These are phyloP conservation scores for Penicillium cataractarum DNA, from an alignment of 495 filamentous ascomycete species.

Conservation along the genomic window DNA sequence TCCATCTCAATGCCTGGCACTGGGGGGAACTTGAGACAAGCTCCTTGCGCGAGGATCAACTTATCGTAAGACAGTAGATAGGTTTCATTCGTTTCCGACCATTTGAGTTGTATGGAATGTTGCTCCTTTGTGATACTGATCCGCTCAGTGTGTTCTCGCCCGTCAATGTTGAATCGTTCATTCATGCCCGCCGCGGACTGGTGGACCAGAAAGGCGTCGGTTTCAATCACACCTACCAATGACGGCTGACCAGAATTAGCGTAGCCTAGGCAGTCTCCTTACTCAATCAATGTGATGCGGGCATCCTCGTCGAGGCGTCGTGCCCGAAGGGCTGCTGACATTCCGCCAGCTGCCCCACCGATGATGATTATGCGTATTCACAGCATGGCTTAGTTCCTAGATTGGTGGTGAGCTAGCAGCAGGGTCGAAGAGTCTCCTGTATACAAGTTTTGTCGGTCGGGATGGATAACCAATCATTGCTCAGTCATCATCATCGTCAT, in stretches of 20 bases:
- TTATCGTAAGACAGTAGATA: conserved; percentile 2
- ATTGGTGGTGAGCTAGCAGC: background rate
- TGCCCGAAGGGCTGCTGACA: conserved; percentile 4
- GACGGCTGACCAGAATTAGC: background rate
- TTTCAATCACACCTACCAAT: background rate
- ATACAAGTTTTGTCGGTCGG: background rate
- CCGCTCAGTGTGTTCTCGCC: background rate
- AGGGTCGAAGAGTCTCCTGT: background rate
- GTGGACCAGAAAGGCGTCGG: conserved; percentile 4
- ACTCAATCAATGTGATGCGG: background rate
- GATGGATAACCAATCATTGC: background rate
- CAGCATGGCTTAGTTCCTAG: background rate
- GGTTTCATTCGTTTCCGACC: background rate
- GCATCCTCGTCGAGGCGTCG: conserved; percentile 6
- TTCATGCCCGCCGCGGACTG: conserved; percentile 2
- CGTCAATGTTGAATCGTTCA: conserved; percentile 7
- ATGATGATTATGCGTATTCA: background rate
- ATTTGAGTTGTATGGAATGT: background rate
- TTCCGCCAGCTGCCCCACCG: conserved; percentile 1
- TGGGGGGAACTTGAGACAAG: background rate
- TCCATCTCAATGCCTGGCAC: background rate
- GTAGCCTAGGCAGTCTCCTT: background rate
- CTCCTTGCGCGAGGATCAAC: conserved; percentile 9
- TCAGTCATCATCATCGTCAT: background rate
- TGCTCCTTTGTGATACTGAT: background rate